These are phyloP conservation scores for Dictyostelium firmibasis DNA, from an alignment of 78 protist genomes.

Conservation along the genomic window DNA sequence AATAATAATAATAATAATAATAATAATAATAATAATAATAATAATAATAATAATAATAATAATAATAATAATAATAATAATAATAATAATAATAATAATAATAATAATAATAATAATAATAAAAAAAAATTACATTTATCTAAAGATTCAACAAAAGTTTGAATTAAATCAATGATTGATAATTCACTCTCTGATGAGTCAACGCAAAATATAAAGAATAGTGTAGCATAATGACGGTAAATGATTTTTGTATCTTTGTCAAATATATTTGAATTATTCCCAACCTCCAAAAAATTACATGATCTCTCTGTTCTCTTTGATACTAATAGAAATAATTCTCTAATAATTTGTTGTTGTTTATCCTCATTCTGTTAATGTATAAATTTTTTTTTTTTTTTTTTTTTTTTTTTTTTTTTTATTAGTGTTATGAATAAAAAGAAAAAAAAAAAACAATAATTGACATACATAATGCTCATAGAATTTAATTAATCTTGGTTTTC, in stretches of 20 bases:
- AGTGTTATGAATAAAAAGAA: background rate
- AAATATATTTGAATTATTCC: conserved; percentile 14
- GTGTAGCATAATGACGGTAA: conserved; percentile 97
- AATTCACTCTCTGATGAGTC: conserved; percentile 94
- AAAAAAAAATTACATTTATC: conserved; percentile 90
- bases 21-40: background rate
- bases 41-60: background rate
- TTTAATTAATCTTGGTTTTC: conserved; percentile 94
- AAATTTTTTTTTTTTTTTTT: too few relatives aligned
- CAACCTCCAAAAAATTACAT: conserved; percentile 94
- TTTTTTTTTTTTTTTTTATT: too few relatives aligned
- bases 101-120: too few relatives aligned
- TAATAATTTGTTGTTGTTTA: conserved; percentile 87
- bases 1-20: too few relatives aligned
- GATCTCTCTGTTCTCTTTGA: conserved; percentile 89
- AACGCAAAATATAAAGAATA: conserved; percentile 93
- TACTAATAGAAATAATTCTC: conserved; percentile 85
- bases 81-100: background rate
- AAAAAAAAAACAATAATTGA: background rate
- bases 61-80: background rate
- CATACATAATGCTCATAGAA: conserved; percentile 88
- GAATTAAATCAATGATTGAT: conserved; percentile 93
- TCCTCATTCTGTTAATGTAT: conserved; percentile 76
- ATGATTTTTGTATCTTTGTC: conserved; percentile 90
- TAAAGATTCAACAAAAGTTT: conserved; percentile 97